These are phyloP conservation scores for Naganishia randhawae DNA, from an alignment of 768 basidiomycete genomes.

Conservation along the genomic window DNA sequence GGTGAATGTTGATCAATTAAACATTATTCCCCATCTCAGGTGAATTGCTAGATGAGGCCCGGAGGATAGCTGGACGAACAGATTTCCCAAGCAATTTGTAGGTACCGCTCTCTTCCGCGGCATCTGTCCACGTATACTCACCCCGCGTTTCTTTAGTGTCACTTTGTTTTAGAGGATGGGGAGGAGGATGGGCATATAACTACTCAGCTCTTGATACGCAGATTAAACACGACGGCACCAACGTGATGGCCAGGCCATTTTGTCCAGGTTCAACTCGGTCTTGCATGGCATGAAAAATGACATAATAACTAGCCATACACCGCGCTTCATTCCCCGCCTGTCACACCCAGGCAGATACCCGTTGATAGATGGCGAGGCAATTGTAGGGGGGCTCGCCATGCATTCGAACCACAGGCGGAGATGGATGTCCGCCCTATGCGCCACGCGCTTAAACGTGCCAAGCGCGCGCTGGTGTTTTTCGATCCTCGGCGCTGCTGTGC, in stretches of 20 bases:
- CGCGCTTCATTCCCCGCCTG: too few relatives aligned
- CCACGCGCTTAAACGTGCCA: background rate
- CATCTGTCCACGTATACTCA: background rate
- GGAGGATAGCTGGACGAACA: conserved; percentile 45
- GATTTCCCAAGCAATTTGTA: conserved; percentile 52
- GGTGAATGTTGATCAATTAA: background rate
- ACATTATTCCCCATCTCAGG: background rate
- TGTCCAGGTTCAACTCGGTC: too few relatives aligned
- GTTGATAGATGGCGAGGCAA: too few relatives aligned
- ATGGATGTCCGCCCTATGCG: background rate
- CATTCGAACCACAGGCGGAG: too few relatives aligned
- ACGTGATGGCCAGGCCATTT: too few relatives aligned
- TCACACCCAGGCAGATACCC: too few relatives aligned
- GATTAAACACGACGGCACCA: too few relatives aligned
- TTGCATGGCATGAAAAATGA: too few relatives aligned
- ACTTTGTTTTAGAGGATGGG: conserved; percentile 34
- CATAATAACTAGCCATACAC: too few relatives aligned
- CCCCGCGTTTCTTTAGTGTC: conserved; percentile 29
- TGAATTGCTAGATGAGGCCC: conserved; percentile 48
- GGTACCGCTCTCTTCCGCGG: conserved; percentile 25
- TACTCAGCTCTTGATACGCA: too few relatives aligned
- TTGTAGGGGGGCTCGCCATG: too few relatives aligned
- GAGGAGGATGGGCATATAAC: background rate
- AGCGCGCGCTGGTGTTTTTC: conserved; percentile 10
- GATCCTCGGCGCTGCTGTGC: background rate